A percentile compares a stretch with the other conserved stretches of the same genome.
Evolutionary conservation across 805 yeast genomes (phyloP).

Genomic region (Kazachstania africana): DNA sequence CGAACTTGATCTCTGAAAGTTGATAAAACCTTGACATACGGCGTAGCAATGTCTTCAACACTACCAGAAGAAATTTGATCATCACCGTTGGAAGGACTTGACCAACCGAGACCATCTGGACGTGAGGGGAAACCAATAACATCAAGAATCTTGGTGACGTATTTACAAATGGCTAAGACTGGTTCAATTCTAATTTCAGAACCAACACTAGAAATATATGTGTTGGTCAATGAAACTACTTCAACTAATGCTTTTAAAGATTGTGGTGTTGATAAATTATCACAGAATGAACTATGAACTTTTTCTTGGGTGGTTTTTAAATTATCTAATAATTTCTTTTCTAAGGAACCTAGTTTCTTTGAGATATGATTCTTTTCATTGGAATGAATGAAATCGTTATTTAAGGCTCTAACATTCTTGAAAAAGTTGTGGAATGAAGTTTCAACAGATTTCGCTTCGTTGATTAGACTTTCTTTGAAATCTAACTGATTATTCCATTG

Average conservation of each 20-base stretch:
- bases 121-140: constrained; percentile 70
- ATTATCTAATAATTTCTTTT: constrained; percentile 42
- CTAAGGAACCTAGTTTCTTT: constrained; percentile 47
- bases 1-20: constrained; percentile 77
- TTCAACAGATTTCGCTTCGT: constrained; percentile 71
- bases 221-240: constrained; percentile 58
- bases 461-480: constrained; percentile 69
- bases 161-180: constrained; percentile 49
- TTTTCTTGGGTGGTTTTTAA: constrained; percentile 41
- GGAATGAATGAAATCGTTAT: constrained; percentile 48
- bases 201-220: constrained; percentile 51
- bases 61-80: constrained; percentile 5
- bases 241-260: constrained; percentile 58
- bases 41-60: constrained; percentile 62
- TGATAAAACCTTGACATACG: constrained; percentile 69
- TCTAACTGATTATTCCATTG: constrained; percentile 91
- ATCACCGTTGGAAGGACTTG: background rate
- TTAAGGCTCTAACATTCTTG: constrained; percentile 73
- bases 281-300: constrained; percentile 75
- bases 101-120: constrained; percentile 73
- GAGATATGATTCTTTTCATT: constrained; percentile 35
- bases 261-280: constrained; percentile 70
- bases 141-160: constrained; percentile 57
- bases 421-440: constrained; percentile 70
- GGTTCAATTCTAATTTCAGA: constrained; percentile 51